Conservation (phyloP, 2,329 filamentous ascomycete species). For the Ophiostoma novo-ulmi region DNA sequence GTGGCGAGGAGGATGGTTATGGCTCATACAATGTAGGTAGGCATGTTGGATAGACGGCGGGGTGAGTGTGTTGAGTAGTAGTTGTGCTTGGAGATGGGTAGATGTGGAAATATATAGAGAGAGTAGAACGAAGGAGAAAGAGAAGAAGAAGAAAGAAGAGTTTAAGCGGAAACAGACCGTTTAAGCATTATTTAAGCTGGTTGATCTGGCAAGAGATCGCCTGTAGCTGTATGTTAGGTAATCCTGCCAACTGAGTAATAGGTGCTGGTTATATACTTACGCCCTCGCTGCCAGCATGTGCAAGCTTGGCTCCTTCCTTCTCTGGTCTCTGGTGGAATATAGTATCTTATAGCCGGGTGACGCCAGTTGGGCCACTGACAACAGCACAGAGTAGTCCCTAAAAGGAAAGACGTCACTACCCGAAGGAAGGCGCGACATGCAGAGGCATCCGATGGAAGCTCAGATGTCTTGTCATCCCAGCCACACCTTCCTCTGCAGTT, state of each 20-base stretch:
- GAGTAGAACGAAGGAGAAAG: not conserved
- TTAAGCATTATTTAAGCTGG: slow-evolving; percentile 11
- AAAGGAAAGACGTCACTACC: not conserved
- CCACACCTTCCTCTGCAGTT: not conserved
- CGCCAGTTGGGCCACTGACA: no score
- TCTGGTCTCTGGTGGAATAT: not conserved
- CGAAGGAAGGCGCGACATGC: not conserved
- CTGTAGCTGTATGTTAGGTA: not conserved
- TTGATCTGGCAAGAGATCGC: not conserved
- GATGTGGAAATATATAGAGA: not conserved
- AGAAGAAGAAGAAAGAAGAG: slow-evolving; percentile 12
- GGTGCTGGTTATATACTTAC: not conserved
- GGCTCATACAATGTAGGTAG: slow-evolving; percentile 28
- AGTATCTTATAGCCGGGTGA: no score
- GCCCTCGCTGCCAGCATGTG: not conserved
- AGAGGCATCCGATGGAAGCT: not conserved
- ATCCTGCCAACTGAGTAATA: not conserved
- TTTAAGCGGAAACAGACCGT: not conserved
- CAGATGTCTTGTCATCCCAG: not conserved
- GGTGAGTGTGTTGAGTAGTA: not conserved
- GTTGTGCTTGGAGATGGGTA: not conserved
- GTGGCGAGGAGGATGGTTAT: not conserved
- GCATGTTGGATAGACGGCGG: slow-evolving; percentile 25
- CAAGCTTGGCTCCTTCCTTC: not conserved
- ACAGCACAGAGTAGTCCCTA: not conserved